Conservation (phyloP, 306 rosid genomes). For the Geum urbanum region DNA sequence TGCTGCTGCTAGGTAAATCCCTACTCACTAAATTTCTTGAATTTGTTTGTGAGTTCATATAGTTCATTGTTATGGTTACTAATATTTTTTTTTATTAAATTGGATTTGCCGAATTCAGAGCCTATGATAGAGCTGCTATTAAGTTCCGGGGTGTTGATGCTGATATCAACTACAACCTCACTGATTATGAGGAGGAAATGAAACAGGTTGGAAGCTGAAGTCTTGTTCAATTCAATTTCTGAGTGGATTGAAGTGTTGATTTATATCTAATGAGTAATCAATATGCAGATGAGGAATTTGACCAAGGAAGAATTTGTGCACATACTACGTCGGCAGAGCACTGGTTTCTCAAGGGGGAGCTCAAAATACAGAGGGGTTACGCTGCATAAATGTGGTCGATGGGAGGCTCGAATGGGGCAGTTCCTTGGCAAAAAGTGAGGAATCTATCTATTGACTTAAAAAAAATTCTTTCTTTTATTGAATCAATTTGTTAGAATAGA, state of each 20-base stretch:
- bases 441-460: constrained; percentile 34
- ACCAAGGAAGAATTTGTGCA: constrained; percentile 94
- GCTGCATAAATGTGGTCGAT: constrained; percentile 96
- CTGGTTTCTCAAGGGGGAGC: constrained; percentile 96
- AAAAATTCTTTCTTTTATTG: constrained; percentile 1
- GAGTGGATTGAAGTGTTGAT: not conserved
- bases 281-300: constrained; percentile 69
- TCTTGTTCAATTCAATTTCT: constrained; percentile 1
- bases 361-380: constrained; percentile 96
- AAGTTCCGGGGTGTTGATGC: constrained; percentile 97
- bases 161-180: constrained; percentile 85
- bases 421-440: constrained; percentile 99
- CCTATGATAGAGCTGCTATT: constrained; percentile 97
- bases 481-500: constrained; percentile 31
- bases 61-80: not conserved
- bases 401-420: constrained; percentile 99
- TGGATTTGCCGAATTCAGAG: constrained; percentile 48
- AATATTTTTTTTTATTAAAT: constrained; percentile 14
- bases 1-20: constrained; percentile 86
- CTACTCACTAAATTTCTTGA: not conserved
- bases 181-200: constrained; percentile 91
- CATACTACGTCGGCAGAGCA: constrained; percentile 93
- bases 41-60: constrained; percentile 13
- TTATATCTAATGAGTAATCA: not conserved
- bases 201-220: constrained; percentile 60